Base-by-base conservation (phyloP, 2,329 filamentous ascomycete species). In the Nigrospora sphaerica region DNA sequence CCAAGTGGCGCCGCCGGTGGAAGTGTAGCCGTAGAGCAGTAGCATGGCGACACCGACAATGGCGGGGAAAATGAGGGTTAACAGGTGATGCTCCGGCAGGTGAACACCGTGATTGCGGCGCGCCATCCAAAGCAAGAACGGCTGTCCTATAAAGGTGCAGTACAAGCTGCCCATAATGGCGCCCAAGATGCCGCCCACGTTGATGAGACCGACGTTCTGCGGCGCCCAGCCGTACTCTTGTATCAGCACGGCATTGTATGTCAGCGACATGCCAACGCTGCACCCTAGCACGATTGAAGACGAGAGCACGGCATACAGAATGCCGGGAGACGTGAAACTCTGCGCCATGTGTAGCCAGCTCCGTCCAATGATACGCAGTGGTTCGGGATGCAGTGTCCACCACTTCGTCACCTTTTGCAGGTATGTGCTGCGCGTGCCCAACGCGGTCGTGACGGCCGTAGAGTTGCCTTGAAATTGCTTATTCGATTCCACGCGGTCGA, bases 111-210 rank as follows among this genome's bases (percentile, higher is more conserved):
- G 39, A 46, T 57, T 56, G 11, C 49, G 51, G n/a, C 43, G 34
- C 4, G 54, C 55, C 12, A 56, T 17, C 49, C 51, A 52, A 33
- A 57, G 34, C 12, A 47, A 46, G 28, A 56, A 37, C 17, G 46
- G 48, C 18, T 54, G 52, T 13, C 52, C 55, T 18, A 50, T 17
- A 39, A 54, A 52, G n/a, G 49, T 46, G 14, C 45, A 55, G 38
- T 53, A 46, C 32, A 60, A n/a, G 46, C 52, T 57, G 6, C 60
- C 61, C 14, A 62, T 47, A 1, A 71, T 60, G 3, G 64, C 66
- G 3, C 71, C 70, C 6, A 71, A 50, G 17, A 76, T 72, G n/a
- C 68, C 68, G 1, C 72, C 67, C 1, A 65, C 59, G 50, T 76
- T 77, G 59, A 75, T 67, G 7, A 77, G 57, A 1, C 70, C 67